phyloP scores from a whole-genome alignment of 352 stramenopile genomes.

The Globisporangium lucens region DNA sequence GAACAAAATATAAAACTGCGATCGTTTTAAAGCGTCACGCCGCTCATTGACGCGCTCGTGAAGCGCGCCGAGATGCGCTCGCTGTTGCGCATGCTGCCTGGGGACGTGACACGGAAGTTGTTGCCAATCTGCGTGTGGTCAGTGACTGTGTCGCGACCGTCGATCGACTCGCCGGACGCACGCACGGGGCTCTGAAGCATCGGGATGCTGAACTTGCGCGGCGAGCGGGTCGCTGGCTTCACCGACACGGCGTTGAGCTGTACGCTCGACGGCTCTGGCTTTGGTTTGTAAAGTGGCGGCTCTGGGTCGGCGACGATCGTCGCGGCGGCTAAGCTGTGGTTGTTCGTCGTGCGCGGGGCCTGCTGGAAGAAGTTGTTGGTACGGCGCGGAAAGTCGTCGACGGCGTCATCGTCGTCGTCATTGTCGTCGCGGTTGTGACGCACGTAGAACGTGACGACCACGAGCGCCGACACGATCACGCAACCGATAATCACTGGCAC shows the following conservation, averaged over 20 bases:
- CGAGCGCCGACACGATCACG: constrained; percentile 47
- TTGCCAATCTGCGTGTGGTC: constrained; percentile 1
- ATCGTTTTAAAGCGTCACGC: constrained; percentile 19
- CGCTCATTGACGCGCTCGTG: constrained; percentile 16
- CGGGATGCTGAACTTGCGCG: constrained; percentile 22
- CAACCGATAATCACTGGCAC: constrained; percentile 55
- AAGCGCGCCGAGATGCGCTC: constrained; percentile 19
- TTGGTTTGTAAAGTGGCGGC: constrained; percentile 17
- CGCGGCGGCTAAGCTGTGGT: constrained; percentile 23
- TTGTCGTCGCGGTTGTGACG: constrained; percentile 38
- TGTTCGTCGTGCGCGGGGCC: constrained; percentile 45
- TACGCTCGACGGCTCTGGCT: constrained; percentile 13
- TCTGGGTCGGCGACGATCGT: constrained; percentile 8
- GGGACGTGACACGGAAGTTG: constrained; percentile 15
- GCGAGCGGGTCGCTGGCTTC: constrained; percentile 11
- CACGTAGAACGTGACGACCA: constrained; percentile 64
- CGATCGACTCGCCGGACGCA: constrained; percentile 17
- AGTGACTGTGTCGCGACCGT: constrained; percentile 18
- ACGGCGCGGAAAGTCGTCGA: constrained; percentile 41
- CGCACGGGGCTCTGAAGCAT: constrained; percentile 22
- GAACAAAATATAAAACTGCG: constrained; percentile 9
- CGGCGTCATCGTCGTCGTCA: constrained; percentile 47
- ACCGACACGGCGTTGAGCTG: constrained; percentile 18
- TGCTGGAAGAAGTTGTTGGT: constrained; percentile 64
- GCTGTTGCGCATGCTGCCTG: constrained; percentile 13